Percentiles rank a stretch among this genome's conserved stretches.
phyloP scores from a whole-genome alignment of 495 filamentous ascomycete species.

The Niebla homalea region DNA sequence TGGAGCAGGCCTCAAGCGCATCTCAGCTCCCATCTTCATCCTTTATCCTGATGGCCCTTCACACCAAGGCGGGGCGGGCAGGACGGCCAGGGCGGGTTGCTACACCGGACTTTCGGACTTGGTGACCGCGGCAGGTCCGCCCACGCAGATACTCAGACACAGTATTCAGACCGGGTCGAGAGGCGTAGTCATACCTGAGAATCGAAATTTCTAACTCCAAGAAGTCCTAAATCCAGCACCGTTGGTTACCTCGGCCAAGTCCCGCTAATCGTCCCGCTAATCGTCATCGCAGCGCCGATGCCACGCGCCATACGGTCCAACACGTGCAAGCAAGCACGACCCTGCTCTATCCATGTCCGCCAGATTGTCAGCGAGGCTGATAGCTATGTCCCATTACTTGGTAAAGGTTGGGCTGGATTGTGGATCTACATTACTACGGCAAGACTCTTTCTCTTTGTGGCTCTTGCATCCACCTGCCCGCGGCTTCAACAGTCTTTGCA shows the following conservation, averaged over 20 bases:
- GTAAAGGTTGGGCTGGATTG: conserved; percentile 2
- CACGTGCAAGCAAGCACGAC: conserved; percentile 3
- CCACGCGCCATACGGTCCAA: neutral
- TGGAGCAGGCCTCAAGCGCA: conserved; percentile 1
- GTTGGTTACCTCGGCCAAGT: conserved; percentile 2
- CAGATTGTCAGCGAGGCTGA: conserved; percentile 4
- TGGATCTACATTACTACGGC: conserved; percentile 2
- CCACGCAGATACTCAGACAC: conserved; percentile 2
- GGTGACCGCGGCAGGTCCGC: conserved; percentile 3
- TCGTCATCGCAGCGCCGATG: conserved; percentile 1
- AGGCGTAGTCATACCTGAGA: conserved; percentile 2
- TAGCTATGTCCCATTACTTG: conserved; percentile 2
- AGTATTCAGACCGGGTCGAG: neutral
- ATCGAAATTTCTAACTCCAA: conserved; percentile 1
- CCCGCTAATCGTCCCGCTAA: neutral
- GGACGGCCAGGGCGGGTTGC: neutral
- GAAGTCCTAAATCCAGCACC: conserved; percentile 1
- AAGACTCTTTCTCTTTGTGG: neutral
- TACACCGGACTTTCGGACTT: conserved; percentile 4
- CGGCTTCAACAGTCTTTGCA: conserved; percentile 4
- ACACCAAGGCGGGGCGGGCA: too few species aligned
- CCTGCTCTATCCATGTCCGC: conserved; percentile 1
- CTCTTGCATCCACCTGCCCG: conserved; percentile 1
- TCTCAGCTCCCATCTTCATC: conserved; percentile 3
- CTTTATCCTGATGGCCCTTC: neutral